Conservation (phyloP, 164 flowering plant genomes). For the Saururus chinensis region DNA sequence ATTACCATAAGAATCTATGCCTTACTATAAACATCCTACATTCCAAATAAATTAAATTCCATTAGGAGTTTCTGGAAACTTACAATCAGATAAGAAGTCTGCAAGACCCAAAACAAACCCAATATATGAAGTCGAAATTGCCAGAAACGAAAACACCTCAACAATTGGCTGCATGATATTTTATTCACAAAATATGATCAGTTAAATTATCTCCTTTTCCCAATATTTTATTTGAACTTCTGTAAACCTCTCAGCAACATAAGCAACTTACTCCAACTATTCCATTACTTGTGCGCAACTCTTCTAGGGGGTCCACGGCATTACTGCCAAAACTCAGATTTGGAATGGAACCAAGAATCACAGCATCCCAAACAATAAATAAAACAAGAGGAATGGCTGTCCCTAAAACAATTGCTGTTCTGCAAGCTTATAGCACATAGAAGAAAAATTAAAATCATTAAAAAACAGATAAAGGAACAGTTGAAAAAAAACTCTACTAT, state of each 20-base stretch:
- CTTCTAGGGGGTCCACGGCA: conserved; percentile 61
- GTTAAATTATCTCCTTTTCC: neutral
- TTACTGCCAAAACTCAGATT: conserved; percentile 25
- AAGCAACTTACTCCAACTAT: conserved; percentile 59
- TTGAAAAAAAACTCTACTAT: no score
- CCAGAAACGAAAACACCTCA: conserved; percentile 73
- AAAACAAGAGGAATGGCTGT: conserved; percentile 79
- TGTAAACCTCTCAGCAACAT: neutral
- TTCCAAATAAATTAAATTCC: neutral
- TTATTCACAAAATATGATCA: neutral
- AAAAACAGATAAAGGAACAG: neutral
- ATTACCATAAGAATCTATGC: neutral
- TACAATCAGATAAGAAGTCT: conserved; percentile 89
- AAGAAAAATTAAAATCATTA: neutral
- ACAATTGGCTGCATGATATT: conserved; percentile 66
- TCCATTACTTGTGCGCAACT: conserved; percentile 57
- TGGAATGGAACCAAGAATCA: conserved; percentile 66
- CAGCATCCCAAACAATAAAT: conserved; percentile 89
- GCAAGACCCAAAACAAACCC: conserved; percentile 92
- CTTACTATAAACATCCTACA: neutral
- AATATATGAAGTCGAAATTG: conserved; percentile 87
- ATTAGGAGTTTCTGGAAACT: conserved; percentile 19
- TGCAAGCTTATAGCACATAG: conserved; percentile 20
- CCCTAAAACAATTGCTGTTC: conserved; percentile 82
- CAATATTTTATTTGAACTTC: no score